phyloP scores from a whole-genome alignment of 2,329 filamentous ascomycete genomes.

The Ceratocystis alfenasii region DNA sequence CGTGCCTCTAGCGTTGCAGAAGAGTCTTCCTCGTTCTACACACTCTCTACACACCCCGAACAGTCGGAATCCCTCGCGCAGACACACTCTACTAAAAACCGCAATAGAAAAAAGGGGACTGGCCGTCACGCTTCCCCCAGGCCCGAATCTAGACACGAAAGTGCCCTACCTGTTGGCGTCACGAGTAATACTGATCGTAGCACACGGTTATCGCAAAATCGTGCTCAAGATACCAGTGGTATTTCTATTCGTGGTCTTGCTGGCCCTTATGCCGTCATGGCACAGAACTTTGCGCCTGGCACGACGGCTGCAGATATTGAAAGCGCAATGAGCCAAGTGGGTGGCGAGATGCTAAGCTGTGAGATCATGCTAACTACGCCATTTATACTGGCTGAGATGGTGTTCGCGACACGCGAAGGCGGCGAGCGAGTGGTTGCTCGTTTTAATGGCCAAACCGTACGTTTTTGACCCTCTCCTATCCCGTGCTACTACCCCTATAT shows the following conservation, averaged over 20 bases:
- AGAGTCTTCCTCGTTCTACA: constrained; percentile 2
- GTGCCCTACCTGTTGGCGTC: not conserved
- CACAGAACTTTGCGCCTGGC: constrained; percentile 70
- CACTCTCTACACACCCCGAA: constrained; percentile 5
- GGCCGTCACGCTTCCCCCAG: not conserved
- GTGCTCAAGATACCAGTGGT: constrained; percentile 35
- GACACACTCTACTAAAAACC: not conserved
- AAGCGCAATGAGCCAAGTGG: constrained; percentile 66
- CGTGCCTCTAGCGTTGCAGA: not conserved
- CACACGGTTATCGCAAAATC: not conserved
- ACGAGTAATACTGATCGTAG: constrained; percentile 24
- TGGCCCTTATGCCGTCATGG: constrained; percentile 59
- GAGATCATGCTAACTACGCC: constrained; percentile 54
- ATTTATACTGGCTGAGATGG: constrained; percentile 65
- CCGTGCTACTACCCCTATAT: not conserved
- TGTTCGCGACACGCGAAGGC: constrained; percentile 58
- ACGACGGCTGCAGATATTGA: constrained; percentile 75
- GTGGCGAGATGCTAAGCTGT: constrained; percentile 56
- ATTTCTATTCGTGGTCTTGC: constrained; percentile 63
- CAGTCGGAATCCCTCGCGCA: not conserved
- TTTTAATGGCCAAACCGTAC: constrained; percentile 67
- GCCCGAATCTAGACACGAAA: not conserved
- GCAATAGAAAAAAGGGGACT: not conserved
- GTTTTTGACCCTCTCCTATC: constrained; percentile 25
- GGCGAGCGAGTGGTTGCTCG: constrained; percentile 62